phyloP scores from a whole-genome alignment of 176 grass and related monocot species.

The maize (Zea mays) region Zm-B73-REFERENCE-NAM-5.0 NC_050098.1:215556501-215557000 shows the following conservation, averaged over 20 bases:
- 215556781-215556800: slow-evolving; percentile 76
- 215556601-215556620: slow-evolving; percentile 89
- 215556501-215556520: slow-evolving; percentile 81
- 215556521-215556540: slow-evolving; percentile 70
- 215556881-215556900: slow-evolving; percentile 87
- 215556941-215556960: slow-evolving; percentile 81
- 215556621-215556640: slow-evolving; percentile 94
- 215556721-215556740: slow-evolving; percentile 57
- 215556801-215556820: slow-evolving; percentile 48
- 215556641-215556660: slow-evolving; percentile 96
- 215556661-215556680: slow-evolving; percentile 88
- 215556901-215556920: slow-evolving; percentile 92
- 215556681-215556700: slow-evolving; percentile 89
- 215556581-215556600: slow-evolving; percentile 68
- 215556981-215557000: slow-evolving; percentile 56
- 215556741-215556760: slow-evolving; percentile 68
- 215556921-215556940: slow-evolving; percentile 87
- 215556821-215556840: slow-evolving; percentile 59
- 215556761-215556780: slow-evolving; percentile 87
- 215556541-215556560: slow-evolving; percentile 58
- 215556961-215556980: slow-evolving; percentile 59
- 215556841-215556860: slow-evolving; percentile 70
- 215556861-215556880: slow-evolving; percentile 93
- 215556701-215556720: slow-evolving; percentile 61
- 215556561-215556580: slow-evolving; percentile 57